Conservation (phyloP, 1,139 yeast genomes). For the Kurtzmaniella natalensis region DNA sequence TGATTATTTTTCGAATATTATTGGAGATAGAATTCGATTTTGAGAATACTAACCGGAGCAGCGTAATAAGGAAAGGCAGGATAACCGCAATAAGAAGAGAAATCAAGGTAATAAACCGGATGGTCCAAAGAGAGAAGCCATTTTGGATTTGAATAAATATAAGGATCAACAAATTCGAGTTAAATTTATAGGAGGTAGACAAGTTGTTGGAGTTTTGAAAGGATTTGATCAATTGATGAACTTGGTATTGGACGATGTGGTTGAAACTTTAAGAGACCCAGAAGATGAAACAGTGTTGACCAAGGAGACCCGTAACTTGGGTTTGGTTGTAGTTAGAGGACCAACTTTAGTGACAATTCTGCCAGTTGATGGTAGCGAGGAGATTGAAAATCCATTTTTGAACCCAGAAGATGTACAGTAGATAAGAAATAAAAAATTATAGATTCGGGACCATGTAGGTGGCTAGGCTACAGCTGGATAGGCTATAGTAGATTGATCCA, state of each 20-base stretch:
- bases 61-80: conserved; percentile 3
- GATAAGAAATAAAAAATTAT: neutral
- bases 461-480: too few relatives aligned
- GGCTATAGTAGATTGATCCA: too few relatives aligned
- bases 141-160: conserved; percentile 75
- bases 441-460: too few relatives aligned
- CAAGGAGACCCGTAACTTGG: conserved; percentile 57
- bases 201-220: conserved; percentile 69
- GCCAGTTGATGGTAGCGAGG: conserved; percentile 79
- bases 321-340: conserved; percentile 83
- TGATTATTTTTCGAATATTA: too few relatives aligned
- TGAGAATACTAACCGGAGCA: too few relatives aligned
- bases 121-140: conserved; percentile 87
- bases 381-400: conserved; percentile 68
- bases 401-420: conserved; percentile 11
- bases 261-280: conserved; percentile 65
- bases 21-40: too few relatives aligned
- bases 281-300: conserved; percentile 51
- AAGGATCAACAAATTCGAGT: conserved; percentile 72
- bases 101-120: conserved; percentile 43
- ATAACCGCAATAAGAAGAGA: conserved; percentile 22
- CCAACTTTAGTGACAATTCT: conserved; percentile 76
- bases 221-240: conserved; percentile 95
- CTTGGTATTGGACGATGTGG: conserved; percentile 80
- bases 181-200: conserved; percentile 84